These are phyloP conservation scores for Pleurozium schreberi DNA, from an alignment of 225 moss, liverwort and hornwort species.

Conservation along the genomic window DNA sequence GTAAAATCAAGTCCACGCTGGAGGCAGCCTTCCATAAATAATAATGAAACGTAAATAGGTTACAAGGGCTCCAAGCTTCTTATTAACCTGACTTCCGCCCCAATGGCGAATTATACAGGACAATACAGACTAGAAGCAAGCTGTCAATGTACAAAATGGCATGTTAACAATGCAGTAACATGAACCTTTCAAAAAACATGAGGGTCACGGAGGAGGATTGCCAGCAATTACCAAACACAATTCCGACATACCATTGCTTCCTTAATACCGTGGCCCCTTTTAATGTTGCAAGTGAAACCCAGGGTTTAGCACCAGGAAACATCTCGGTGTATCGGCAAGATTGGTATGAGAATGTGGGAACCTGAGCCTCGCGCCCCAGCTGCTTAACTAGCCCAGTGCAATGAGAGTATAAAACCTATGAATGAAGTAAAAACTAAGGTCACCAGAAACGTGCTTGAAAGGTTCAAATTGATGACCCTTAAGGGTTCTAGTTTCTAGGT, in stretches of 20 bases:
- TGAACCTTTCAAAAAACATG: not conserved
- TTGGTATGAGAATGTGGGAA: not conserved
- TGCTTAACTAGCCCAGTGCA: not conserved
- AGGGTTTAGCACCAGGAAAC: not conserved
- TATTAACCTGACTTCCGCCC: not conserved
- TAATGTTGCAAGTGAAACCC: not conserved
- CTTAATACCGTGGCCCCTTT: not conserved
- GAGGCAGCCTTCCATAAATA: not conserved
- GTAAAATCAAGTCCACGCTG: not conserved
- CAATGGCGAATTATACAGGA: not conserved
- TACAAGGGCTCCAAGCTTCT: not conserved
- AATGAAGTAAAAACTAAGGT: not conserved
- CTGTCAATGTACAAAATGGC: conserved; percentile 12
- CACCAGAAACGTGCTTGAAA: not conserved
- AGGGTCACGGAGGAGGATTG: not conserved
- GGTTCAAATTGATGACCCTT: not conserved
- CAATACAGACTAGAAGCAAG: not conserved
- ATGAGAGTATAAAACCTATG: not conserved
- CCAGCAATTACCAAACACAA: not conserved
- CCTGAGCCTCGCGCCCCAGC: not conserved
- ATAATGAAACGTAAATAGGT: not conserved
- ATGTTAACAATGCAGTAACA: not conserved
- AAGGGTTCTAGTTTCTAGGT: not conserved
- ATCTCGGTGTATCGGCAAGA: not conserved
- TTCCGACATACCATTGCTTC: not conserved